These are phyloP conservation scores for Sclerotinia spermophila DNA, from an alignment of 2,329 filamentous ascomycete genomes.

Conservation along the genomic window DNA sequence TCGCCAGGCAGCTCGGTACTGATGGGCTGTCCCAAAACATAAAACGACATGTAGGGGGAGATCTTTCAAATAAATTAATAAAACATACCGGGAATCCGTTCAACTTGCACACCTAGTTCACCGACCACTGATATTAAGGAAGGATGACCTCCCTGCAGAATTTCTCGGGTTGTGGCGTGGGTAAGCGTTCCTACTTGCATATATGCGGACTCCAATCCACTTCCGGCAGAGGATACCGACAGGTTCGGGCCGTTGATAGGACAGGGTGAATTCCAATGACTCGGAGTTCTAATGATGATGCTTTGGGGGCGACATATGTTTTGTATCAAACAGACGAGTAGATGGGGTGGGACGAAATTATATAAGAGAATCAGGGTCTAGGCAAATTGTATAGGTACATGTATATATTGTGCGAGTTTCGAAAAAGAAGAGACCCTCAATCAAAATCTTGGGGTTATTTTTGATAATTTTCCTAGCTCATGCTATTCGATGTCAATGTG, in stretches of 20 bases:
- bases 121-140: slow-evolving; percentile 20
- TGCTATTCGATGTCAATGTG: neutral
- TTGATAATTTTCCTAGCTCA: neutral
- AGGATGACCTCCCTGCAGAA: slow-evolving; percentile 23
- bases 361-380: neutral
- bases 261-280: slow-evolving; percentile 21
- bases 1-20: slow-evolving; percentile 29
- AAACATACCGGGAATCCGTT: slow-evolving; percentile 32
- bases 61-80: slow-evolving; percentile 32
- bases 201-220: slow-evolving; percentile 26
- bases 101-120: slow-evolving; percentile 19
- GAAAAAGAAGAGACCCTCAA: neutral
- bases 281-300: slow-evolving; percentile 19
- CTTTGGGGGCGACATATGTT: slow-evolving; percentile 7
- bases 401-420: neutral
- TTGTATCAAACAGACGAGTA: slow-evolving; percentile 2
- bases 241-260: slow-evolving; percentile 34
- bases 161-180: slow-evolving; percentile 30
- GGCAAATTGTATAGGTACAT: neutral
- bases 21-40: slow-evolving; percentile 27
- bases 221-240: slow-evolving; percentile 28
- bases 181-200: slow-evolving; percentile 33
- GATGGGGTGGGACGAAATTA: neutral
- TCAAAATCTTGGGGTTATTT: neutral
- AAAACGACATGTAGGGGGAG: slow-evolving; percentile 22